Base-by-base conservation (phyloP, 176 grass and related monocot species). In the Chrysopogon serrulatus region DNA sequence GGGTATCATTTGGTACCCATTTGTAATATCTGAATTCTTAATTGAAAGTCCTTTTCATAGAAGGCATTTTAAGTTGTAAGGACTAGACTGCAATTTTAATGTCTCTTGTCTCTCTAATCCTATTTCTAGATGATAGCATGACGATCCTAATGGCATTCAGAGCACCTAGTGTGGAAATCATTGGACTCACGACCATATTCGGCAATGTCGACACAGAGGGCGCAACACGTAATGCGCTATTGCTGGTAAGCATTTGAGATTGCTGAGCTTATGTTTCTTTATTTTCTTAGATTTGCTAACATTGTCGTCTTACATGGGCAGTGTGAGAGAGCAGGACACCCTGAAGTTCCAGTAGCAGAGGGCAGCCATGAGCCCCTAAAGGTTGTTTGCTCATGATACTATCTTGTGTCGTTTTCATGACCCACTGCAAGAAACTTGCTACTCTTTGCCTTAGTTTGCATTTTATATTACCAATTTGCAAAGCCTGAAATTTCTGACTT, bases 301-400 rank as follows among this genome's bases (percentile, higher is more conserved):
- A 11, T 12, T 39, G 39, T 28, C 12, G 4, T 66, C 45, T 82
- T 78, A 88, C 81, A 95, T 88, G 65, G 70, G 90, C 92, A 99
- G 96, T 99, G 96, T 89, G 96, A 99, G 74, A 92, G 92, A 74
- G 96, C 93, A 88, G 93, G 89, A 40, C 87, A 87, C 87, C 65
- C 91, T 86, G 91, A 96, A 43, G 77, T 99, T 84, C 89, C 93
- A 32, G 96, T 99, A 66, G 93, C 93, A 75, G 91, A 96, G 85
- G 96, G 96, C 56, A 99, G 83, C 87, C 69, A 71, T 32, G 91
- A 89, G 57, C 91, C 91, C 79, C 91, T 99, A 43, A 94, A 93
- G 85, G 96, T 98, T 88, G 18, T 5, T 54, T 15, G 10, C 41
- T 41, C 37, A 68, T 64, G 15, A 9, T 40, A 34, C 18, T 8